Conservation (phyloP, 192 early-diverging fungal species). For the Coemansia sp. region DNA sequence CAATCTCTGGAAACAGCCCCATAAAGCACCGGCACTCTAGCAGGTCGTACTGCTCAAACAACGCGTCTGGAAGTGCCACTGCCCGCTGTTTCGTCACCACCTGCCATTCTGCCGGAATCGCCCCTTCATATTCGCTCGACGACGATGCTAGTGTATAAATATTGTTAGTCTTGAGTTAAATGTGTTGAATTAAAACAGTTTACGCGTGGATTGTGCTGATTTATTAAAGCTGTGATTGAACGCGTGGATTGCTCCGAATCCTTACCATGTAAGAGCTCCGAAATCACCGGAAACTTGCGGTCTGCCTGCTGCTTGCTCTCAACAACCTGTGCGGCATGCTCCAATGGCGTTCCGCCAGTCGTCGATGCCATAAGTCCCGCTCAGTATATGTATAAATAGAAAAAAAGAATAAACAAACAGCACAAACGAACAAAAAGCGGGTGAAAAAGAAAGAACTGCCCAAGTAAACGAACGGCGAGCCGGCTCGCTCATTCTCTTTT, state of each 20-base stretch:
- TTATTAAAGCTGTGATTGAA: neutral
- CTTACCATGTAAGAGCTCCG: slow-evolving; percentile 55
- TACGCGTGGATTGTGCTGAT: neutral
- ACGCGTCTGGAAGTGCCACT: slow-evolving; percentile 69
- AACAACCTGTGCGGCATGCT: slow-evolving; percentile 32
- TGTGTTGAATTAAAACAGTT: neutral
- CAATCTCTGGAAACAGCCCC: slow-evolving; percentile 88
- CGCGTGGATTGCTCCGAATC: neutral
- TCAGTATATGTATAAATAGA: neutral
- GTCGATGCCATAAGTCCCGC: slow-evolving; percentile 12
- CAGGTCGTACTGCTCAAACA: slow-evolving; percentile 76
- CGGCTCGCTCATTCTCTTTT: slow-evolving; percentile 1
- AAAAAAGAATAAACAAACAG: slow-evolving; percentile 7
- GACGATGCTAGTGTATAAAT: slow-evolving; percentile 44
- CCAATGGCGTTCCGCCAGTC: slow-evolving; percentile 13
- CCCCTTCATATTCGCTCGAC: slow-evolving; percentile 56
- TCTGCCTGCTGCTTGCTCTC: slow-evolving; percentile 40
- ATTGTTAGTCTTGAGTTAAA: neutral
- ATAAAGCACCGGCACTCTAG: slow-evolving; percentile 79
- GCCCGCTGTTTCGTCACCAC: slow-evolving; percentile 62
- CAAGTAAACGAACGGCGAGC: neutral
- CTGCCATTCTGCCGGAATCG: slow-evolving; percentile 54
- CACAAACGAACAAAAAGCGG: neutral
- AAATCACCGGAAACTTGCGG: slow-evolving; percentile 43
- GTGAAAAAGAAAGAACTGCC: neutral